A percentile compares a stretch with the other conserved stretches of the same genome.
These are phyloP conservation scores for Zymoseptoria pseudotritici DNA, from an alignment of 2,329 filamentous ascomycete species.

Conservation along the genomic window DNA sequence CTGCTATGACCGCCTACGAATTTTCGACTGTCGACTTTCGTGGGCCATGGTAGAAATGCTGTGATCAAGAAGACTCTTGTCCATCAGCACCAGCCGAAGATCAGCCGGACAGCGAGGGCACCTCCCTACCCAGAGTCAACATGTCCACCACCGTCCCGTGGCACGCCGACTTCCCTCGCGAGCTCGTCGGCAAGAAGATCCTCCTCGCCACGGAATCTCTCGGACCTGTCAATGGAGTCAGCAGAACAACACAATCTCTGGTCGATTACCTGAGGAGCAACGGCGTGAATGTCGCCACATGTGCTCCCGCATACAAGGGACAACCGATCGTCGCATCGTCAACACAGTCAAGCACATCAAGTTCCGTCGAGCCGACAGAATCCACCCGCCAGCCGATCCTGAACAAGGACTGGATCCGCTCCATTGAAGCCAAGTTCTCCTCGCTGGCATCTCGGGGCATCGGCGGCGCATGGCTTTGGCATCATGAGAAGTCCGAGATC, in stretches of 20 bases:
- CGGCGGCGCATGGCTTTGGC: slow-evolving; percentile 29
- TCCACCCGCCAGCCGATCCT: slow-evolving; percentile 24
- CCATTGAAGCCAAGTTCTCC: slow-evolving; percentile 26
- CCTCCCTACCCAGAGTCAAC: not conserved
- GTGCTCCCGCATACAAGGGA: slow-evolving; percentile 53
- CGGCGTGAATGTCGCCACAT: slow-evolving; percentile 58
- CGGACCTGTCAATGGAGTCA: slow-evolving; percentile 67
- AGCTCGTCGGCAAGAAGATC: slow-evolving; percentile 54
- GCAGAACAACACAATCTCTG: slow-evolving; percentile 61
- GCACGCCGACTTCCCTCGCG: slow-evolving; percentile 31
- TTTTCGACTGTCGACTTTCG: not conserved
- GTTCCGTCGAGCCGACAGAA: slow-evolving; percentile 15
- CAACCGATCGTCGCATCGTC: slow-evolving; percentile 37
- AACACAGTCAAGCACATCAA: slow-evolving; percentile 21
- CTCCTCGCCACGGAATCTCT: slow-evolving; percentile 65
- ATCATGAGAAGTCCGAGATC: slow-evolving; percentile 18
- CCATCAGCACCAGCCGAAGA: not conserved
- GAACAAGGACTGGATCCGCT: slow-evolving; percentile 29
- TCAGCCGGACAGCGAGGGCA: not conserved
- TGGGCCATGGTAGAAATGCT: not conserved
- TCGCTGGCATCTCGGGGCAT: slow-evolving; percentile 27
- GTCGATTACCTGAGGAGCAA: slow-evolving; percentile 59
- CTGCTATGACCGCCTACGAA: not conserved
- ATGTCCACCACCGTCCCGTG: not conserved
- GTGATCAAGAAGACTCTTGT: not conserved